phyloP scores from a whole-genome alignment of 768 basidiomycete genomes.

The Mycena filopes region DNA sequence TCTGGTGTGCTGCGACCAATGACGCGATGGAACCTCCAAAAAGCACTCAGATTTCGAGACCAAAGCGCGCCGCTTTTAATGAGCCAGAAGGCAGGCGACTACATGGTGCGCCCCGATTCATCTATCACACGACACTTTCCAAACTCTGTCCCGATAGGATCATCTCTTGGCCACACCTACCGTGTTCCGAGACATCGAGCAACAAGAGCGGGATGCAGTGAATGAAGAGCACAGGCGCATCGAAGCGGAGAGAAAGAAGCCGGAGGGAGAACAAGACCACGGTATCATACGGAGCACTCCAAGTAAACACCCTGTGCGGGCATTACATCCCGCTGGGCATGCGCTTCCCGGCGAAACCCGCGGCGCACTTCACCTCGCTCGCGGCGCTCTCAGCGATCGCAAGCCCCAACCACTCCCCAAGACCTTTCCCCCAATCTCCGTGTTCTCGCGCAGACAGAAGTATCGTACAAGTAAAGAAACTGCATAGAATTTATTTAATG shows the following conservation, averaged over 20 bases:
- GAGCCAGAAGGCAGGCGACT: conserved; percentile 65
- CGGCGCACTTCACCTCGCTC: conserved; percentile 63
- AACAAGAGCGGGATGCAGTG: conserved; percentile 46
- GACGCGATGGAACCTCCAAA: conserved; percentile 82
- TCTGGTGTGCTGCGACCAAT: conserved; percentile 62
- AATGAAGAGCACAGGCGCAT: conserved; percentile 7
- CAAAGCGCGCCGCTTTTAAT: conserved; percentile 58
- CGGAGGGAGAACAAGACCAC: conserved; percentile 47
- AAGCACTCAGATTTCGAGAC: conserved; percentile 71
- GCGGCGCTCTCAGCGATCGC: conserved; percentile 58
- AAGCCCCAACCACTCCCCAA: conserved; percentile 35
- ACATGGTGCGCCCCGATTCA: conserved; percentile 64
- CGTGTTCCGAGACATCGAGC: conserved; percentile 56
- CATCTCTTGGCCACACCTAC: conserved; percentile 74
- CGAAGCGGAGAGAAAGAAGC: conserved; percentile 23
- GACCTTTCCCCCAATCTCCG: conserved; percentile 20
- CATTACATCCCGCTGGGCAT: conserved; percentile 54
- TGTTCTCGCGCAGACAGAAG: conserved; percentile 16
- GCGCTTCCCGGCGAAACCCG: conserved; percentile 67
- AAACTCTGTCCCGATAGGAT: conserved; percentile 56
- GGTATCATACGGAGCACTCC: conserved; percentile 30
- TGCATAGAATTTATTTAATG: conserved; percentile 26
- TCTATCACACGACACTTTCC: not conserved
- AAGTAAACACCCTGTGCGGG: conserved; percentile 31
- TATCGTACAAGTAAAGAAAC: conserved; percentile 39